Evolutionary conservation across 495 filamentous ascomycete species (phyloP).

Genomic region (Penicillium angulare): DNA sequence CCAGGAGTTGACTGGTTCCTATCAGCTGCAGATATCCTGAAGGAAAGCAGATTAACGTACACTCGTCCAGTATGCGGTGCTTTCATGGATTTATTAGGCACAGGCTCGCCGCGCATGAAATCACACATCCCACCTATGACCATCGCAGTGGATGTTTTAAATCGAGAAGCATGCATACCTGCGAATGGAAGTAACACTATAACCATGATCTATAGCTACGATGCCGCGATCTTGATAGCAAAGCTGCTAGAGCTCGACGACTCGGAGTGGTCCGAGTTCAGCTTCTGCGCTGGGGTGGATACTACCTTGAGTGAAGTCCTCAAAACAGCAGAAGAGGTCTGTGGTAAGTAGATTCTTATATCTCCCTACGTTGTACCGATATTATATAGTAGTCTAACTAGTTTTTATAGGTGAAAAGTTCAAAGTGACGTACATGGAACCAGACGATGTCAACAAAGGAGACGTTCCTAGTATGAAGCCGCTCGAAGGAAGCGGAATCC

Average conservation of each 20-base stretch:
- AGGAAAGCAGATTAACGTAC: slow-evolving; percentile 4
- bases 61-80: slow-evolving; percentile 9
- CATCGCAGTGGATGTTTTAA: slow-evolving; percentile 4
- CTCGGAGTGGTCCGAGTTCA: slow-evolving; percentile 12
- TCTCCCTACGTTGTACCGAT: neutral
- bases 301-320: slow-evolving; percentile 7
- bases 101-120: neutral
- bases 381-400: neutral
- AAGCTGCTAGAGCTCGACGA: slow-evolving; percentile 9
- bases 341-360: neutral
- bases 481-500: slow-evolving; percentile 5
- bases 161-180: slow-evolving; percentile 9
- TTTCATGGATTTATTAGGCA: slow-evolving; percentile 10
- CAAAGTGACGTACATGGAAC: slow-evolving; percentile 2
- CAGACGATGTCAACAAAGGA: slow-evolving; percentile 2
- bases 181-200: slow-evolving; percentile 1
- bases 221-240: slow-evolving; percentile 6
- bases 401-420: slow-evolving; percentile 5
- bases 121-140: slow-evolving; percentile 6
- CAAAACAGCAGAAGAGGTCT: slow-evolving; percentile 2
- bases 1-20: slow-evolving; percentile 10
- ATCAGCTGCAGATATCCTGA: slow-evolving; percentile 3
- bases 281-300: slow-evolving; percentile 7
- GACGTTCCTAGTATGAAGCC: slow-evolving; percentile 2
- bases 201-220: slow-evolving; percentile 10